Percentiles rank a stretch among this genome's conserved stretches.
Evolutionary conservation across 2,329 filamentous ascomycete genomes (phyloP).

Genomic region (Diaporthe aspalathi): DNA sequence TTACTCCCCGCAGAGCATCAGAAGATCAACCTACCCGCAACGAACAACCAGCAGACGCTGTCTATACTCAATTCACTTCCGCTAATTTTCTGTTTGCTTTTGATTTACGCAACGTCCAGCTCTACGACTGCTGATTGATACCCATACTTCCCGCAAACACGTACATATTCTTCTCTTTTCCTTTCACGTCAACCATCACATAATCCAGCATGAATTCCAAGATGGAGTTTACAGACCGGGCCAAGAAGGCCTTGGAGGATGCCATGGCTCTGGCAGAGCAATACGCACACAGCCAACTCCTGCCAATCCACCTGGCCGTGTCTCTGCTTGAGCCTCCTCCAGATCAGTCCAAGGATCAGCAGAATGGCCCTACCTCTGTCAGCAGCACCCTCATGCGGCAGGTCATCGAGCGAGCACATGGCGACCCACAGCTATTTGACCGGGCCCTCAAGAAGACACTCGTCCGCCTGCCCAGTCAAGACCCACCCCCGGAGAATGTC

Average conservation of each 20-base stretch:
- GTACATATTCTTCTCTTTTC: conserved; percentile 8
- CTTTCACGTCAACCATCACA: conserved; percentile 36
- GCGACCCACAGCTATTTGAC: conserved; percentile 89
- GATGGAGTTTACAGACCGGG: conserved; percentile 94
- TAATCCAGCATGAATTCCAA: conserved; percentile 73
- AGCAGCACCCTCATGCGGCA: conserved; percentile 88
- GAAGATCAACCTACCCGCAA: background rate
- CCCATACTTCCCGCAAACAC: conserved; percentile 25
- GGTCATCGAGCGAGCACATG: conserved; percentile 92
- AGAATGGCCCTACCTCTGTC: conserved; percentile 75
- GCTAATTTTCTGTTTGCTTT: conserved; percentile 11
- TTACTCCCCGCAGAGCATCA: conserved; percentile 2
- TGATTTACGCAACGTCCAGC: conserved; percentile 8
- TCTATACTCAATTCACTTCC: conserved; percentile 13
- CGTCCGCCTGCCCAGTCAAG: conserved; percentile 91
- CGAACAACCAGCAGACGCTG: conserved; percentile 34
- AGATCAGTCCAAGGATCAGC: conserved; percentile 84
- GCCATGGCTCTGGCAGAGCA: conserved; percentile 88
- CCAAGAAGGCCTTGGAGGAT: conserved; percentile 88
- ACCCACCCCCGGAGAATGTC: conserved; percentile 91
- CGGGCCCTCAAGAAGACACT: conserved; percentile 90
- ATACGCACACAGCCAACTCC: conserved; percentile 90
- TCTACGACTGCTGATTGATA: conserved; percentile 22
- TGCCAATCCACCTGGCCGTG: conserved; percentile 90
- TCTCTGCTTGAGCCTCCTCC: conserved; percentile 80